phyloP scores from a whole-genome alignment of 148 eudicot species.

The Talinum fruticosum region DNA sequence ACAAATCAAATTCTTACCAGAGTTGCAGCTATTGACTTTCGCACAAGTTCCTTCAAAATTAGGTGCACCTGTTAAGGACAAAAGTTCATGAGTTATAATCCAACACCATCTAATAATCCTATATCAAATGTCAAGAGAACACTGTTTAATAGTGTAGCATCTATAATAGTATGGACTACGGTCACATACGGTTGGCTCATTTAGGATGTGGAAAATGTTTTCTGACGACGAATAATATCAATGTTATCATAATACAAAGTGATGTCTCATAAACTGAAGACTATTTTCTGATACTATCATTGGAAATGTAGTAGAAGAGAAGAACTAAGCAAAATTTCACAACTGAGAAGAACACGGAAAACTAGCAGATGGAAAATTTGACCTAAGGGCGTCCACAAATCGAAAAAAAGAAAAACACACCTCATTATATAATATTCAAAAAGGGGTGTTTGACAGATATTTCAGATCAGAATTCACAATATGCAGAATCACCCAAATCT shows the following conservation, averaged over 20 bases:
- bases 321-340: background rate
- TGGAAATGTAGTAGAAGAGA: background rate
- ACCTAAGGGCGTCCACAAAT: background rate
- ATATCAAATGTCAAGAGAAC: background rate
- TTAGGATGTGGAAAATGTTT: background rate
- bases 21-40: slow-evolving; percentile 81
- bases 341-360: background rate
- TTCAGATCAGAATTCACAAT: no score
- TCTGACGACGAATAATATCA: background rate
- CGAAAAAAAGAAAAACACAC: no score
- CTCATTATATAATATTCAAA: background rate
- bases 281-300: background rate
- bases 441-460: no score
- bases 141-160: background rate
- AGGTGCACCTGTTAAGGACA: slow-evolving; percentile 67
- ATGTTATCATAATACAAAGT: background rate
- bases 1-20: slow-evolving; percentile 40
- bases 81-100: background rate
- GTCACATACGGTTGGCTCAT: background rate
- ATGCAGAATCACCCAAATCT: no score
- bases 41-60: slow-evolving; percentile 86
- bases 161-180: no score
- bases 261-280: background rate
- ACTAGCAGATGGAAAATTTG: background rate
- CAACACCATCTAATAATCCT: background rate